These are phyloP conservation scores for Chaetomidium leptoderma DNA, from an alignment of 495 filamentous ascomycete genomes.

Conservation along the genomic window DNA sequence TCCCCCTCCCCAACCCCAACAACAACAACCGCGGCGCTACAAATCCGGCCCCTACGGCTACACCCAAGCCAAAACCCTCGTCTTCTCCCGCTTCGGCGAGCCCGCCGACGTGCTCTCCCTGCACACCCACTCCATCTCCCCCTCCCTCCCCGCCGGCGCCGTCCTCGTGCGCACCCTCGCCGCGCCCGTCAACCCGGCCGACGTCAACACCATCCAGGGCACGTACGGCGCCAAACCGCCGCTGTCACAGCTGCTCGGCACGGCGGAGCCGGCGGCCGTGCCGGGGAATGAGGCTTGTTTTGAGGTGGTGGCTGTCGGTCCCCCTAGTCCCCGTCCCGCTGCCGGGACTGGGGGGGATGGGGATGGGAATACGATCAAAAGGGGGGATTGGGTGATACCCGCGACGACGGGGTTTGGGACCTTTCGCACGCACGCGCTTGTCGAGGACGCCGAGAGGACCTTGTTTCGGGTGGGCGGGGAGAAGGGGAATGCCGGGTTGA, in stretches of 20 bases:
- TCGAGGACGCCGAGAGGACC: slow-evolving; percentile 52
- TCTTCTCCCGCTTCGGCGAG: slow-evolving; percentile 80
- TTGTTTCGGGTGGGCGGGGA: slow-evolving; percentile 60
- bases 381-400: slow-evolving; percentile 91
- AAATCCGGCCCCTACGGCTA: slow-evolving; percentile 75
- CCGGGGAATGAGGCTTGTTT: slow-evolving; percentile 89
- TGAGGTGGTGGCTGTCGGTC: slow-evolving; percentile 69
- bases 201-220: slow-evolving; percentile 91
- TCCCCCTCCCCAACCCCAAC: background rate
- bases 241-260: slow-evolving; percentile 70
- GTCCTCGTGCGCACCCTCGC: slow-evolving; percentile 65
- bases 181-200: slow-evolving; percentile 90
- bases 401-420: slow-evolving; percentile 75
- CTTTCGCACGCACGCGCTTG: slow-evolving; percentile 83
- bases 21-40: slow-evolving; percentile 19
- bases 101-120: slow-evolving; percentile 75
- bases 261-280: slow-evolving; percentile 54
- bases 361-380: slow-evolving; percentile 30
- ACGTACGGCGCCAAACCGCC: slow-evolving; percentile 84
- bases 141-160: slow-evolving; percentile 69
- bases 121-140: slow-evolving; percentile 77
- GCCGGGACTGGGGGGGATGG: slow-evolving; percentile 48
- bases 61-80: slow-evolving; percentile 89
- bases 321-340: no score
- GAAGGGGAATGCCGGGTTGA: slow-evolving; percentile 53